A percentile compares a stretch with the other conserved stretches of the same genome.
phyloP scores from a whole-genome alignment of 2,329 filamentous ascomycete genomes.

The Talaromyces sp. region DNA sequence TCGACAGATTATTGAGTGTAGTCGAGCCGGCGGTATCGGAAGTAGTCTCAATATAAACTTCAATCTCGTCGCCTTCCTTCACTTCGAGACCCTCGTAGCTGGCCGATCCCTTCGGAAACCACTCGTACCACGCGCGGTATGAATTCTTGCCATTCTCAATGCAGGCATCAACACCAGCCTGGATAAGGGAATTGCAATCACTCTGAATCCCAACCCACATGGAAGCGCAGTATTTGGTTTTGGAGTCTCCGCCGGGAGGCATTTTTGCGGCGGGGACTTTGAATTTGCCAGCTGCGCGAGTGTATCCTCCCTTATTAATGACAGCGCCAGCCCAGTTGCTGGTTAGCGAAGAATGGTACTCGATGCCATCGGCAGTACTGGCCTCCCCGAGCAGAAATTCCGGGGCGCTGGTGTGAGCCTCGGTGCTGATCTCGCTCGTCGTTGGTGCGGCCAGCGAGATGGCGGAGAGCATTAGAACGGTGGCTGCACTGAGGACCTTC shows the following conservation, averaged over 20 bases:
- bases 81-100: conserved; percentile 4
- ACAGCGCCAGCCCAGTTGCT: conserved; percentile 9
- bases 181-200: conserved; percentile 4
- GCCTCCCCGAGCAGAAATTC: not conserved
- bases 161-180: conserved; percentile 9
- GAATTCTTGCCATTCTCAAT: not conserved
- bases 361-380: not conserved
- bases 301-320: not conserved
- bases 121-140: conserved; percentile 8
- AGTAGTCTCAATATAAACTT: conserved; percentile 2
- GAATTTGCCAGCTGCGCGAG: conserved; percentile 1
- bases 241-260: conserved; percentile 1
- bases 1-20: conserved; percentile 1
- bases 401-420: not conserved
- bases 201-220: conserved; percentile 47
- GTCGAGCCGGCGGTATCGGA: not conserved
- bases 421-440: not conserved
- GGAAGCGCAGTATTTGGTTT: conserved; percentile 53
- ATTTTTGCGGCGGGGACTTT: not conserved
- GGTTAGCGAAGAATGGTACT: not conserved
- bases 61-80: conserved; percentile 5
- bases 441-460: not conserved
- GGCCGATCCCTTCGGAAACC: conserved; percentile 4
- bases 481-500: not conserved
- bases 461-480: not conserved